phyloP scores from a whole-genome alignment of 768 basidiomycete genomes.

The Auricularia cornea region DNA sequence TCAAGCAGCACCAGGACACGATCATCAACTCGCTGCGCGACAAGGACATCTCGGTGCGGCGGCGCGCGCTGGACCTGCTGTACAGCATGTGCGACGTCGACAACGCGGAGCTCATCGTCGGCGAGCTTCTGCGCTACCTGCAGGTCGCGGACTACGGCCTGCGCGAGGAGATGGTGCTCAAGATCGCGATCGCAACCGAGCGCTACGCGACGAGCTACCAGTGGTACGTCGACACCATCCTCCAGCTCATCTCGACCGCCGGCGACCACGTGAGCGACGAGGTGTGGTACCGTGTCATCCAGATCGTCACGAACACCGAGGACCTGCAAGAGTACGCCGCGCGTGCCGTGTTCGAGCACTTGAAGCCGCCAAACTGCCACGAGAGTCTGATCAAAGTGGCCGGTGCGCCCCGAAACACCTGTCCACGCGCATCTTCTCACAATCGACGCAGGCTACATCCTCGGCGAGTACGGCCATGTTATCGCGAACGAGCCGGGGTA shows the following conservation, averaged over 20 bases:
- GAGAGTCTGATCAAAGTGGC: slow-evolving; percentile 95
- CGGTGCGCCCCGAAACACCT: slow-evolving; percentile 40
- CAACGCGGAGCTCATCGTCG: slow-evolving; percentile 93
- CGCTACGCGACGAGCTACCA: slow-evolving; percentile 96
- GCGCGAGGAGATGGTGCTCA: slow-evolving; percentile 97
- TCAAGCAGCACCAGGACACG: slow-evolving; percentile 93
- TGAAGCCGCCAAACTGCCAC: slow-evolving; percentile 77
- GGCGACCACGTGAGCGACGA: slow-evolving; percentile 99
- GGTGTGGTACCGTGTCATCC: slow-evolving; percentile 99
- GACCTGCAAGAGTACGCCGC: slow-evolving; percentile 96
- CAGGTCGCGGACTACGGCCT: slow-evolving; percentile 94
- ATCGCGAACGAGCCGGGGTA: slow-evolving; percentile 93
- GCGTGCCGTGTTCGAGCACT: slow-evolving; percentile 80
- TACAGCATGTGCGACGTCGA: slow-evolving; percentile 99
- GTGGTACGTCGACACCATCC: slow-evolving; percentile 98
- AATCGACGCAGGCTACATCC: slow-evolving; percentile 64
- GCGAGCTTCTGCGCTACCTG: slow-evolving; percentile 87
- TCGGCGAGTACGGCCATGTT: slow-evolving; percentile 97
- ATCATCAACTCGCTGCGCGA: slow-evolving; percentile 93
- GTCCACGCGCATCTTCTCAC: not conserved
- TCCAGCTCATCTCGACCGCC: slow-evolving; percentile 91
- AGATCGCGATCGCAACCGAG: slow-evolving; percentile 98
- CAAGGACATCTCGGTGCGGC: slow-evolving; percentile 92
- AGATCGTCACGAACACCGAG: slow-evolving; percentile 97
- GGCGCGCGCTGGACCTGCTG: slow-evolving; percentile 88